Evolutionary conservation across 352 stramenopile species (phyloP).

Genomic region (Globisporangium viniferum): DNA sequence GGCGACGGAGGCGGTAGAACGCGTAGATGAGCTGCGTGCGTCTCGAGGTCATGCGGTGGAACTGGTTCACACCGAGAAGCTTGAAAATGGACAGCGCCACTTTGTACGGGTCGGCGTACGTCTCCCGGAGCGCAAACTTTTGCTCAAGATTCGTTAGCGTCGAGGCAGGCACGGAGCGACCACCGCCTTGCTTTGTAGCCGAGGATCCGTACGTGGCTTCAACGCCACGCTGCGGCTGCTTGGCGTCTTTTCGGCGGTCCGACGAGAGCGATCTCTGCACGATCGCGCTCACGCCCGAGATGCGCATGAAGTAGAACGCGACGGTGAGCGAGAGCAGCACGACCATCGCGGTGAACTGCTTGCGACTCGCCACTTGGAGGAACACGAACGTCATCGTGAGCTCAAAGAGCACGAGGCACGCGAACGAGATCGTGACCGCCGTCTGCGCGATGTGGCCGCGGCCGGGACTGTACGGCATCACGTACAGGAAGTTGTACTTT

Average conservation of each 20-base stretch:
- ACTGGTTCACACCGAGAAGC: constrained; percentile 59
- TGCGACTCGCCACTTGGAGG: constrained; percentile 49
- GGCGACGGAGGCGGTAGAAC: constrained; percentile 54
- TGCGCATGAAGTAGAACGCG: constrained; percentile 49
- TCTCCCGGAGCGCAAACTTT: constrained; percentile 29
- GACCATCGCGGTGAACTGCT: constrained; percentile 58
- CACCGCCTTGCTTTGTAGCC: not conserved
- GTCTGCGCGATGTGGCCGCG: constrained; percentile 65
- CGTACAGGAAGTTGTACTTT: constrained; percentile 86
- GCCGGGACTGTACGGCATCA: constrained; percentile 63
- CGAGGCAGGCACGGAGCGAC: not conserved
- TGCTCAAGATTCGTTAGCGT: constrained; percentile 39
- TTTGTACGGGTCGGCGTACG: constrained; percentile 78
- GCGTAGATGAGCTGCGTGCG: constrained; percentile 57
- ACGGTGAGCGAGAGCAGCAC: constrained; percentile 44
- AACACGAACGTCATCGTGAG: constrained; percentile 74
- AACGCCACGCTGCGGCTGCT: not conserved
- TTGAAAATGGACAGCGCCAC: constrained; percentile 72
- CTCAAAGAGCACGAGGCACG: constrained; percentile 69
- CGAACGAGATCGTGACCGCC: constrained; percentile 58
- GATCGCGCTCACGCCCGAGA: constrained; percentile 39
- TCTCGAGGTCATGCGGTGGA: constrained; percentile 62
- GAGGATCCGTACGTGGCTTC: constrained; percentile 5
- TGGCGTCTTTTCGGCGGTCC: constrained; percentile 16
- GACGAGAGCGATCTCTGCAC: constrained; percentile 31